Evolutionary conservation across 2,329 filamentous ascomycete species (phyloP).

Genomic region (Nakataea oryzae): DNA sequence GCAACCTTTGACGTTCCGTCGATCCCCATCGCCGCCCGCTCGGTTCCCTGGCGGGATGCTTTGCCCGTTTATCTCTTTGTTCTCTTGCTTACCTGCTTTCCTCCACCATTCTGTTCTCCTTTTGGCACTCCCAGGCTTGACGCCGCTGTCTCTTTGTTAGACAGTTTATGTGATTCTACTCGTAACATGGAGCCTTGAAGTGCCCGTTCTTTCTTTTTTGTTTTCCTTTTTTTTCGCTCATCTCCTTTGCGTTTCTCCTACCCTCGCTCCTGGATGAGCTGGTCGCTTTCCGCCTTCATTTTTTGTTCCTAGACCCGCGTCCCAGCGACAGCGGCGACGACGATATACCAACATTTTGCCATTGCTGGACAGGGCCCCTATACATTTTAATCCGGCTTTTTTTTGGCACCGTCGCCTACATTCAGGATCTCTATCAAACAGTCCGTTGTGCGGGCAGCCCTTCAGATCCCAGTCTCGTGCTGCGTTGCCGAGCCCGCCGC

Average conservation of each 20-base stretch:
- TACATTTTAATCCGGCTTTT: not conserved
- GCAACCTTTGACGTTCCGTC: not conserved
- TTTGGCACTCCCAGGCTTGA: not conserved
- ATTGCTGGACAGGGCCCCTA: conserved; percentile 2
- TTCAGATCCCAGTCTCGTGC: not conserved
- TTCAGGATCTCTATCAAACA: not conserved
- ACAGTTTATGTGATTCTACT: not conserved
- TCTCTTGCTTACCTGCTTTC: not conserved
- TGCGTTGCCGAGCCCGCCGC: not conserved
- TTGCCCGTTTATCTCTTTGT: not conserved
- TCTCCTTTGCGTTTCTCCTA: not conserved
- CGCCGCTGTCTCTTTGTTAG: not conserved
- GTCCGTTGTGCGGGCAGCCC: not conserved
- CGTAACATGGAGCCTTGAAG: not conserved
- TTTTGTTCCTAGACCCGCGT: not conserved
- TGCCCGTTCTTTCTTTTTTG: not conserved
- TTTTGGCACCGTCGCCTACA: not conserved
- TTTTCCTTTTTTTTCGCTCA: not conserved
- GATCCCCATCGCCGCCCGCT: not conserved
- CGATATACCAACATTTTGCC: not conserved
- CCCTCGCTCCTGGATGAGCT: not conserved
- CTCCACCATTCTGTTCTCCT: not conserved
- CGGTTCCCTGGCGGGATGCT: not conserved
- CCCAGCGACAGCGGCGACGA: conserved; percentile 1
- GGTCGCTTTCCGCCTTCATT: not conserved